A percentile compares a stretch with the other conserved stretches of the same genome.
These are phyloP conservation scores for Phellinidium pouzarii DNA, from an alignment of 1,284 basidiomycete species.

Conservation along the genomic window DNA sequence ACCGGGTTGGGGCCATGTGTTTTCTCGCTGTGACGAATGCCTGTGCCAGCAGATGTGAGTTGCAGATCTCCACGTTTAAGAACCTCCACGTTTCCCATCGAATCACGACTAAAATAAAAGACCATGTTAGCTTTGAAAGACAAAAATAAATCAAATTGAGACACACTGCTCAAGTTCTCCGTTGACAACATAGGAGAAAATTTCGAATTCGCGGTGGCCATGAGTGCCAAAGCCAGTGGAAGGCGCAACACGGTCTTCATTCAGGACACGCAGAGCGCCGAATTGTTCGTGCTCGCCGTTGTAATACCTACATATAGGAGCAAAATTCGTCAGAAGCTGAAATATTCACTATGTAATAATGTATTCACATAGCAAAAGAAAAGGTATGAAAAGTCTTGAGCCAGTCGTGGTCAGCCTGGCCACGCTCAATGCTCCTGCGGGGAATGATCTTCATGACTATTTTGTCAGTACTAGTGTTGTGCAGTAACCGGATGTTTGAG, in stretches of 20 bases:
- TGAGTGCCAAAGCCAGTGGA: constrained; percentile 83
- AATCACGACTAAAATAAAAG: constrained; percentile 56
- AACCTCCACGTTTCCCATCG: constrained; percentile 84
- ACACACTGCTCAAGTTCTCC: constrained; percentile 74
- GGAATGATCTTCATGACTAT: constrained; percentile 38
- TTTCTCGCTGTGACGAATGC: constrained; percentile 81
- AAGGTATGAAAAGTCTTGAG: constrained; percentile 89
- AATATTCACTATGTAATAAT: background rate
- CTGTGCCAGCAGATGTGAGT: constrained; percentile 85
- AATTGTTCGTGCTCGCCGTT: constrained; percentile 50
- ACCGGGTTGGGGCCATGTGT: constrained; percentile 51
- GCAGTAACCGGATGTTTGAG: background rate
- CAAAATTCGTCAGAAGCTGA: background rate
- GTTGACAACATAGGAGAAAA: constrained; percentile 81
- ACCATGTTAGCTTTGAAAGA: background rate
- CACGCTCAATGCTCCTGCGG: constrained; percentile 63
- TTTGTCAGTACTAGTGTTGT: background rate
- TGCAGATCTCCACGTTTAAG: constrained; percentile 86
- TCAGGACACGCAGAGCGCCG: constrained; percentile 69
- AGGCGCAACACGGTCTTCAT: constrained; percentile 84
- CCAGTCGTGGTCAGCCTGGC: constrained; percentile 83
- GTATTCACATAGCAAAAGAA: constrained; percentile 65
- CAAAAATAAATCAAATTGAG: background rate
- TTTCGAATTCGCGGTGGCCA: constrained; percentile 82
- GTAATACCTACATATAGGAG: constrained; percentile 45